Base-by-base conservation (phyloP, 306 rosid species). In the Rubus parviflorus region DNA sequence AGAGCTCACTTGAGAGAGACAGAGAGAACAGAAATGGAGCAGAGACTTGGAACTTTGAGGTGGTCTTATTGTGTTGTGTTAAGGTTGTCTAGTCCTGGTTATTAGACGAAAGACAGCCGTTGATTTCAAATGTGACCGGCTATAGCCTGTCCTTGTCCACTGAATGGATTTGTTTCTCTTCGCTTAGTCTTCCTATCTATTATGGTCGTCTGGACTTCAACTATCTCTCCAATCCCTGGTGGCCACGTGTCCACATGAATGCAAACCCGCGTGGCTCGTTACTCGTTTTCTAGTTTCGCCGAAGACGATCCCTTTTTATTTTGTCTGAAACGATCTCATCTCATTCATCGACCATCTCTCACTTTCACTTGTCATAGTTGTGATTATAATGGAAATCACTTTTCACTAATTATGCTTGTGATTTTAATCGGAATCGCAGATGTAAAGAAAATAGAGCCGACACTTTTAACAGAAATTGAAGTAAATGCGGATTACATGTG, bases 81-180 rank as follows among this genome's bases (percentile, higher is more conserved):
- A 25, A 53, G 37, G 25, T 45, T 68, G 77, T 74, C 68, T 45
- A 1, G 4, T 2, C 16, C 14, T 72, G 56, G 49, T 51, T 8
- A 11, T 46, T 56, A 47, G 81, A 72, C 53, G 22, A 67, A 78
- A 40, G 49, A 0, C 51, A 75, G 81, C 90, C 87, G 82, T 86
- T 57, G 85, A 58, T 75, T 10, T 73, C 3, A 20, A 9, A 14
- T 17, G 38, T 14, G 43, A 77, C 81, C 68, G 75, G 80, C 47
- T 74, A 72, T 82, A 75, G 76, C 76, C 84, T 11, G 85, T 85
- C 67, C 9, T 6, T 57, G 2, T 30, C 61, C 46, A 14, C 30
- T 1, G 30, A 22, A 22, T 15, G 40, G 53, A 22, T 22, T 30
- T 1, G 38, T n/a, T 53, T 25, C 8, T 48, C 23, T 70, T 22